Evolutionary conservation across 805 yeast genomes (phyloP), one percentile per base, ranked within the genome.

Genomic region (Lachancea dasiensis): DNA sequence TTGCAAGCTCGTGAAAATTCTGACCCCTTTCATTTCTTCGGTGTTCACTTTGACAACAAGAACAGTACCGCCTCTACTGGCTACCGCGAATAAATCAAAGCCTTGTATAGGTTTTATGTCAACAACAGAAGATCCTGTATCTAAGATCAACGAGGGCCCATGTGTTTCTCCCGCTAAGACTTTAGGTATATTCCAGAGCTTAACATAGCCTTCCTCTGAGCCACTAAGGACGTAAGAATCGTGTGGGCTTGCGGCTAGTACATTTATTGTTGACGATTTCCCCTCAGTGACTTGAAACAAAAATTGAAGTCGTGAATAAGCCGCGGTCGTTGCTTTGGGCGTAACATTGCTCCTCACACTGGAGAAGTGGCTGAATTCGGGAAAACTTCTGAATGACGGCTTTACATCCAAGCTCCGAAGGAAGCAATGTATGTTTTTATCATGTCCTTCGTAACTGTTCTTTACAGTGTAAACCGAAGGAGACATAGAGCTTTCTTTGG

Each of bases 121-220:
- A 0, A 70, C 67, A 5, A 86, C 68, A 0, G 76, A 45, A 0
- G 76, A 65, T 0, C 71, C 71, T 32, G 80, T 58, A 27, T 72
- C 69, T 1, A 72, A 53, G 1, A 73, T 62, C 6, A 74, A 45
- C 6, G 67, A 57, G 0, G 86, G 69, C 3, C 70, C 63, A 21
- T 73, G 72, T 7, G 72, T 63, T 3, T 78, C 73, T 27, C 81
- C 82, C 38, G 72, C 72, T 36, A 79, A 86, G 25, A 89, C 61
- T 41, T 77, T 74, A 7, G 63, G 50, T 1, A 79, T 60, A 52
- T 86, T 94, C 97, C 97, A 92, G 0, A 90, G 59, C 46, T 77
- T 81, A 27, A 92, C 51, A 1, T 64, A 53, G 0, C 97, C 95
- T 20, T 72, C 71, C 33, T 79, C 82, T 6, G 92, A 85, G 2